These are phyloP conservation scores for Aspergillus haitiensis DNA, from an alignment of 495 filamentous ascomycete genomes.

Conservation along the genomic window DNA sequence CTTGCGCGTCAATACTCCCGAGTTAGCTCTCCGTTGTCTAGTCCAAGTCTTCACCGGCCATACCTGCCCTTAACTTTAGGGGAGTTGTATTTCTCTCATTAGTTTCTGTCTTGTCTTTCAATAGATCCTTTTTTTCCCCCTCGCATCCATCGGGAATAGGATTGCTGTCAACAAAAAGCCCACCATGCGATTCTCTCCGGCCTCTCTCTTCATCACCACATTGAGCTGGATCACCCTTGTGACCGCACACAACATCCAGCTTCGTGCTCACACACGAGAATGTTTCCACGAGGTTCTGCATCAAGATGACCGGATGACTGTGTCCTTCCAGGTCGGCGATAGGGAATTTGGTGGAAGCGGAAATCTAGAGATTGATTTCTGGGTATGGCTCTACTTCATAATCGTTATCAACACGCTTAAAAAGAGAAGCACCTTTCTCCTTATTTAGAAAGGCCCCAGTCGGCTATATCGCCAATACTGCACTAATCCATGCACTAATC, in stretches of 20 bases:
- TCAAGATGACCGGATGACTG: constrained; percentile 95
- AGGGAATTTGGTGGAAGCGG: constrained; percentile 92
- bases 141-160: neutral
- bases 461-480: neutral
- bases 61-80: constrained; percentile 17
- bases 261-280: constrained; percentile 85
- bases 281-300: constrained; percentile 96
- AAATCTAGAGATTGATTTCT: constrained; percentile 96
- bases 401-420: neutral
- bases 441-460: neutral
- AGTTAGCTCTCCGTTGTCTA: neutral
- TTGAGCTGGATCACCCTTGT: constrained; percentile 63
- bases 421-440: neutral
- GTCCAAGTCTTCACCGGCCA: constrained; percentile 4
- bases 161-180: constrained; percentile 2
- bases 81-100: neutral
- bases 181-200: constrained; percentile 56
- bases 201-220: constrained; percentile 59
- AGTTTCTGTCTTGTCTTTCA: constrained; percentile 13
- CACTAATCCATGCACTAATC: no score
- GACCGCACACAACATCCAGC: constrained; percentile 89
- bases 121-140: neutral
- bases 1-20: constrained; percentile 33
- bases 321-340: constrained; percentile 97
- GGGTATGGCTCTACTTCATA: constrained; percentile 59